Conservation (phyloP, 2,329 filamentous ascomycete genomes). For the Fusarium palustre region DNA sequence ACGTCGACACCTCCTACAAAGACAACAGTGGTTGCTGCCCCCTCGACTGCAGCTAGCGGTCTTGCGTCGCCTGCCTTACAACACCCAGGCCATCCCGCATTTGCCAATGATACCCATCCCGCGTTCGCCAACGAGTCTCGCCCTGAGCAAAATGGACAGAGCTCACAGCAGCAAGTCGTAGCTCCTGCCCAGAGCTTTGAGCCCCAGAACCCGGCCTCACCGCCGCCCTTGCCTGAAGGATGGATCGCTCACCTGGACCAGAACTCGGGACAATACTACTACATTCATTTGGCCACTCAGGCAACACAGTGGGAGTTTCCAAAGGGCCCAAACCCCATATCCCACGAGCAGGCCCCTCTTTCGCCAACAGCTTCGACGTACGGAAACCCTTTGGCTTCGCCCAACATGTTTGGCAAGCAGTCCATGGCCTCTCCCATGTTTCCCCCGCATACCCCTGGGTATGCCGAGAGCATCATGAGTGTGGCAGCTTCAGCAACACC, state of each 20-base stretch:
- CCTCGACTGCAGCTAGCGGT: conserved; percentile 43
- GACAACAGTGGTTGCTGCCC: conserved; percentile 39
- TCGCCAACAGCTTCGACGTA: conserved; percentile 85
- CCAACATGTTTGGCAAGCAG: conserved; percentile 66
- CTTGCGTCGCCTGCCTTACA: conserved; percentile 63
- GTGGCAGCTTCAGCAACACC: conserved; percentile 80
- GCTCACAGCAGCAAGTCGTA: conserved; percentile 57
- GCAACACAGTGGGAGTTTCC: conserved; percentile 99
- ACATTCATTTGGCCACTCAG: conserved; percentile 94
- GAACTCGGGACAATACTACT: conserved; percentile 98
- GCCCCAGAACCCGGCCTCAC: conserved; percentile 76
- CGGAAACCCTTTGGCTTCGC: conserved; percentile 78
- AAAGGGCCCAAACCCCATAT: conserved; percentile 91
- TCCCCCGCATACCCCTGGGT: conserved; percentile 84
- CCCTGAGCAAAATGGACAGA: conserved; percentile 63
- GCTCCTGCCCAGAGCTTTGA: conserved; percentile 57
- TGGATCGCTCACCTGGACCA: conserved; percentile 98
- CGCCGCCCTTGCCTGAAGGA: conserved; percentile 93
- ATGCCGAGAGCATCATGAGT: conserved; percentile 87
- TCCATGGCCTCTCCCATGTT: conserved; percentile 82
- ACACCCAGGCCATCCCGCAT: conserved; percentile 83
- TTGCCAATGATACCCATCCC: conserved; percentile 86
- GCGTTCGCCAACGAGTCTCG: conserved; percentile 89
- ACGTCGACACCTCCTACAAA: conserved; percentile 50
- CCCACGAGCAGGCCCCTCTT: conserved; percentile 82